A percentile compares a stretch with the other conserved stretches of the same genome.
Evolutionary conservation across 2,329 filamentous ascomycete genomes (phyloP).

Genomic region (Botrytis porri): DNA sequence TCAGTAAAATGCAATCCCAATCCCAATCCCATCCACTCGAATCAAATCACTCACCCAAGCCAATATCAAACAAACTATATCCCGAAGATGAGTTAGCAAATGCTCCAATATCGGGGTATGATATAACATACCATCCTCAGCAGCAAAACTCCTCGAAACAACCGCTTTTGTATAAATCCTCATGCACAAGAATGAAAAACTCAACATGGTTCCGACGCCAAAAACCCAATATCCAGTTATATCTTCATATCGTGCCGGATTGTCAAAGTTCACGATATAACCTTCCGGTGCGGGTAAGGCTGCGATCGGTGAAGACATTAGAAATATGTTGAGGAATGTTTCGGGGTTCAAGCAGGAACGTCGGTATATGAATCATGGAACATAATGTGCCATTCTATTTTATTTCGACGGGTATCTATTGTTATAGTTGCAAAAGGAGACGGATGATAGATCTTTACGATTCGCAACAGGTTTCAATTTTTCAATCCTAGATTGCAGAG

Average conservation of each 20-base stretch:
- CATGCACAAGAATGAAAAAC: not conserved
- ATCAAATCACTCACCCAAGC: conserved; percentile 5
- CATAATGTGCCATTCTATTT: not conserved
- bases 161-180: conserved; percentile 1
- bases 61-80: conserved; percentile 1
- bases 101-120: not conserved
- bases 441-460: not conserved
- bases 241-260: conserved; percentile 1
- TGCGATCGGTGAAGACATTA: not conserved
- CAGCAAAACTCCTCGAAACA: conserved; percentile 7
- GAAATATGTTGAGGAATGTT: not conserved
- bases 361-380: not conserved
- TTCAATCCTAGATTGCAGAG: not conserved
- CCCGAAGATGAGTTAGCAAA: not conserved
- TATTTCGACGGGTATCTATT: not conserved
- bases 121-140: conserved; percentile 1
- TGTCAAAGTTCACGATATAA: not conserved
- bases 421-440: not conserved
- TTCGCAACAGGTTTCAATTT: not conserved
- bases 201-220: conserved; percentile 4
- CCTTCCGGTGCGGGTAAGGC: conserved; percentile 5
- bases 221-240: conserved; percentile 9
- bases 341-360: not conserved
- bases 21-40: not conserved
- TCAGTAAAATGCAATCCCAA: not conserved